Conservation (phyloP, 1,139 yeast species). For the Magnusiomyces suaveolens region DNA sequence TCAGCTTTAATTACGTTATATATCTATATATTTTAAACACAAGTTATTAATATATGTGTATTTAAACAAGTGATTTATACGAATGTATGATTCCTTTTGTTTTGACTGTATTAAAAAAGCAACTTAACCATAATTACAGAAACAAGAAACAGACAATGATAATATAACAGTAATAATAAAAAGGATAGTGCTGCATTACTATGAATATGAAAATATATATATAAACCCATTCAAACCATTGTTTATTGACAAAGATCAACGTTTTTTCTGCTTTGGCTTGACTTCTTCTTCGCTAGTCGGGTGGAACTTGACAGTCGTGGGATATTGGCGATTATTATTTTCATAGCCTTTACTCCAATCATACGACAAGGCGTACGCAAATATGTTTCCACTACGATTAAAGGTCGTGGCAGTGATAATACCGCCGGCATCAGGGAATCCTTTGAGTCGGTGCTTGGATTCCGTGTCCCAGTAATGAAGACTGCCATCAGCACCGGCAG, state of each 20-base stretch:
- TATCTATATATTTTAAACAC: background rate
- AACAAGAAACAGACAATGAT: too few relatives aligned
- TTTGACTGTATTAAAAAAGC: too few relatives aligned
- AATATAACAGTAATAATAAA: too few relatives aligned
- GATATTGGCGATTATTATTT: constrained; percentile 57
- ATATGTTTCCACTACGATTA: constrained; percentile 71
- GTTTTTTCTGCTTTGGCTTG: constrained; percentile 47
- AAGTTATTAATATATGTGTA: background rate
- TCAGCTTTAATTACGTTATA: constrained; percentile 8
- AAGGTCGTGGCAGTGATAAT: constrained; percentile 72
- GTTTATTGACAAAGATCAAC: background rate
- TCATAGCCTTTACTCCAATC: constrained; percentile 79
- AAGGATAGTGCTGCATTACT: too few relatives aligned
- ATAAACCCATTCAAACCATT: too few relatives aligned
- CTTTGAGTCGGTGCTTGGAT: constrained; percentile 76
- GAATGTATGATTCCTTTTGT: too few relatives aligned
- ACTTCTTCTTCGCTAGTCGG: constrained; percentile 80
- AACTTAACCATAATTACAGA: too few relatives aligned
- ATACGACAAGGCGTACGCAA: constrained; percentile 87
- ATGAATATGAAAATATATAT: too few relatives aligned
- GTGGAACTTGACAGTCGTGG: constrained; percentile 71
- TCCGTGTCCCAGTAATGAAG: constrained; percentile 96
- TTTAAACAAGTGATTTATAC: too few relatives aligned
- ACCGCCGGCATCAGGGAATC: constrained; percentile 62
- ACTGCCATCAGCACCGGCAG: constrained; percentile 93